Evolutionary conservation across 2,329 filamentous ascomycete species (phyloP).

Genomic region (Pyrenophora seminiperda): DNA sequence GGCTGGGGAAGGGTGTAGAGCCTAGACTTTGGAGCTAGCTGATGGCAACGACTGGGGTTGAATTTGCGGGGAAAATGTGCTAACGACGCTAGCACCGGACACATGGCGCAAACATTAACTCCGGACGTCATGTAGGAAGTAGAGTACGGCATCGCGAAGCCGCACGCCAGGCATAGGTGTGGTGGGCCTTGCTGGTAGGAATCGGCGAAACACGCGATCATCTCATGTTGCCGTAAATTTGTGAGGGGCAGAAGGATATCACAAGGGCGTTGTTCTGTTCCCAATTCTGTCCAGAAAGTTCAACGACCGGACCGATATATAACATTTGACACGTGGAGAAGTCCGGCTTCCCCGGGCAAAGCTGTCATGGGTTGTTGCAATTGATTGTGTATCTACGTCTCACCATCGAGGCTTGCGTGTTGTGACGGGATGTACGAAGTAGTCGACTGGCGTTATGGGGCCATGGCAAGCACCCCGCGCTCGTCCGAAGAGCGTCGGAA

Average conservation of each 20-base stretch:
- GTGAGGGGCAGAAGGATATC: background rate
- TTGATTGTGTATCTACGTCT: conserved; percentile 11
- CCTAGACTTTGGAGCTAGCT: conserved; percentile 24
- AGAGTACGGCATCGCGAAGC: conserved; percentile 10
- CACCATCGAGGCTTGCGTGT: conserved; percentile 3
- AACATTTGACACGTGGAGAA: background rate
- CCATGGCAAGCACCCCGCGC: conserved; percentile 23
- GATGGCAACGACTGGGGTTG: conserved; percentile 25
- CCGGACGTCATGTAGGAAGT: conserved; percentile 25
- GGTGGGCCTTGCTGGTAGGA: background rate
- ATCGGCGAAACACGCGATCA: background rate
- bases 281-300: background rate
- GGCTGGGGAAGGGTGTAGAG: conserved; percentile 29
- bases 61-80: conserved; percentile 42
- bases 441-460: conserved; percentile 22
- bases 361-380: background rate
- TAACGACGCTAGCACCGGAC: conserved; percentile 18
- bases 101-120: conserved; percentile 16
- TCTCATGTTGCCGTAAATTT: background rate
- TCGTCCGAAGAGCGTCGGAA: conserved; percentile 35
- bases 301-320: conserved; percentile 1
- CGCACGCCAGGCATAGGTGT: background rate
- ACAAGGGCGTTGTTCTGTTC: background rate
- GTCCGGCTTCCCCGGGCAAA: conserved; percentile 9
- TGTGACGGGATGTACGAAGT: conserved; percentile 17